Evolutionary conservation across 169 alveolate species (phyloP), one percentile per base, ranked within the genome.

Genomic region (Plasmodium coatneyi): DNA sequence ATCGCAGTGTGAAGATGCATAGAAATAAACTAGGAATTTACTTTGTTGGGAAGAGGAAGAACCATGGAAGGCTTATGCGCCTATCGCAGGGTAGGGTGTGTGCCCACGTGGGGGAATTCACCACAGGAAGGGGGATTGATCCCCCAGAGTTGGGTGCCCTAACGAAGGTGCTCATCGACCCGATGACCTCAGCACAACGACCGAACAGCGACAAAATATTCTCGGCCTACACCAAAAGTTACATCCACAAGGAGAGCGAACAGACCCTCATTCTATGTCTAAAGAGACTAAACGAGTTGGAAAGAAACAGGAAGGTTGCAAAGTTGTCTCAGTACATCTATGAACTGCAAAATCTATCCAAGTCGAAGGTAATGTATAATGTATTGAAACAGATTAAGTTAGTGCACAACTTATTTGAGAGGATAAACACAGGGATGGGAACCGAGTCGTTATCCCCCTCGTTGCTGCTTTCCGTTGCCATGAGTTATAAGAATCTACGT

Each of bases 221-320:
- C 5, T 87, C 93, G 14, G 36, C 49, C 28, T 87, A 87, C 71
- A 87, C 93, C 2, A 87, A 87, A 10, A 78, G 89, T 9, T 87
- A 87, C 32, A 87, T 87, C 79, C 52, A 52, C 39, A 87, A 87
- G 46, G 93, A 87, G 71, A 87, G 89, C 43, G 93, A 87, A 39
- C 93, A 87, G 5, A 56, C 71, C 4, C 71, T 87, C 79, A 66
- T 87, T 9, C 71, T 79, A 76, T 54, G 89, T 71, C 41, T 87
- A 19, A 76, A 49, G 46, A 87, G 70, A 46, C 46, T 87, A 43
- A 87, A 87, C 70, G 93, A 87, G 56, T 78, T 78, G 60, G 89
- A 87, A 87, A 52, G 32, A 9, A 79, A 34, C 22, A 87, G 32
- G 70, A 80, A 60, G 9, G 70, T 39, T 54, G 81, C 34, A 36